Percentiles rank a stretch among this genome's conserved stretches.
phyloP scores from a whole-genome alignment of 768 basidiomycete species.

The Auriculariales sp. region DNA sequence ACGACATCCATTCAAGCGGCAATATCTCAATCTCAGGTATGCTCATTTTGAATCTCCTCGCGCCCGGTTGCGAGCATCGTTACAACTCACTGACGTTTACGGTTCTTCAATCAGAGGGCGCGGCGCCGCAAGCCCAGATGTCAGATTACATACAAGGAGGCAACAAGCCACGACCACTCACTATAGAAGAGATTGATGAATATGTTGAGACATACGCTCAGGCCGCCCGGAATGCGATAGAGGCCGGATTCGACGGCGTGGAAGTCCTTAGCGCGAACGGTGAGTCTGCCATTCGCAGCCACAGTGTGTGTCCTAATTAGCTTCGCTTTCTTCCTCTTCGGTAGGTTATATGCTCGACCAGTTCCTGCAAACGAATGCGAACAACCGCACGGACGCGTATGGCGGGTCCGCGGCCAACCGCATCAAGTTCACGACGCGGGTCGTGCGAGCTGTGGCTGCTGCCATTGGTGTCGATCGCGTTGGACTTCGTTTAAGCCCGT shows the following conservation, averaged over 20 bases:
- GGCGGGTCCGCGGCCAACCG: slow-evolving; percentile 54
- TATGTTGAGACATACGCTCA: slow-evolving; percentile 34
- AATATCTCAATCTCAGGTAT: too few relatives aligned
- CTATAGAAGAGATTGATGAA: slow-evolving; percentile 32
- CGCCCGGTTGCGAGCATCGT: too few relatives aligned
- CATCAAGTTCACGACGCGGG: slow-evolving; percentile 38
- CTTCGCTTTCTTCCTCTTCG: slow-evolving; percentile 10
- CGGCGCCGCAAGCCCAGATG: too few relatives aligned
- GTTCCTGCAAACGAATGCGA: slow-evolving; percentile 41
- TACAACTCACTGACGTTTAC: neutral
- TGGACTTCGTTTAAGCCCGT: slow-evolving; percentile 40
- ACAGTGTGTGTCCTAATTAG: neutral
- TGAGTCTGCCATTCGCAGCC: neutral
- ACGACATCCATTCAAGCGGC: neutral
- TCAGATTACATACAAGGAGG: neutral
- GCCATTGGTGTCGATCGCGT: slow-evolving; percentile 39
- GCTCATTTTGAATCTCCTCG: too few relatives aligned
- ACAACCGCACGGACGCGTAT: slow-evolving; percentile 47
- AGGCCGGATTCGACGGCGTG: slow-evolving; percentile 57
- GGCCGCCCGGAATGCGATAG: slow-evolving; percentile 41
- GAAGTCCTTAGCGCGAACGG: slow-evolving; percentile 22
- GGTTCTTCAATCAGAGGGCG: slow-evolving; percentile 8
- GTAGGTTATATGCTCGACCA: slow-evolving; percentile 38
- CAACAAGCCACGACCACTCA: slow-evolving; percentile 26
- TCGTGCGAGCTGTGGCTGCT: slow-evolving; percentile 33